These are phyloP conservation scores for Pseudocercospora vitis DNA, from an alignment of 2,329 filamentous ascomycete genomes.

Conservation along the genomic window DNA sequence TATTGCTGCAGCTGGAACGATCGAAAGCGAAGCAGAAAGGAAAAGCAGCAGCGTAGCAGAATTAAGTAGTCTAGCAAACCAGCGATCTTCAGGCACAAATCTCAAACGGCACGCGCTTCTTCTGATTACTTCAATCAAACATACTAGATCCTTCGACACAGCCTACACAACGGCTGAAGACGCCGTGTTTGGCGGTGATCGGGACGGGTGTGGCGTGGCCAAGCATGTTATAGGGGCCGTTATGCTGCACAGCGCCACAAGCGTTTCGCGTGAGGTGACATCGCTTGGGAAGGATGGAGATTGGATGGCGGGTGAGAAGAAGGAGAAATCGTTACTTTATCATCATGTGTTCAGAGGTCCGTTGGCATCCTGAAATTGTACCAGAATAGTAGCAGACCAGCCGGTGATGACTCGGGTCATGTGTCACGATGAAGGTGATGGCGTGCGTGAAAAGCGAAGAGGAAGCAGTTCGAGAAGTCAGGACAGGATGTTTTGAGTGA, in stretches of 20 bases:
- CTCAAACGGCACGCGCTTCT: not conserved
- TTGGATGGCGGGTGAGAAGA: not conserved
- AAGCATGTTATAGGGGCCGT: slow-evolving; percentile 19
- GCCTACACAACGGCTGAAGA: not conserved
- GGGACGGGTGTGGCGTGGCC: slow-evolving; percentile 7
- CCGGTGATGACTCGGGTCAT: not conserved
- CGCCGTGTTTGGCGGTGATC: slow-evolving; percentile 1
- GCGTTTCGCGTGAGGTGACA: slow-evolving; percentile 11
- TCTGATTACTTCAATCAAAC: slow-evolving; percentile 6
- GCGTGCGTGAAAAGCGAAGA: not conserved
- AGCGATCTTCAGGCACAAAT: slow-evolving; percentile 5
- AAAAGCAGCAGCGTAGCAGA: not conserved
- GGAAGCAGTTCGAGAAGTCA: not conserved
- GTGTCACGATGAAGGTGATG: not conserved
- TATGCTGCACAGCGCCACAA: slow-evolving; percentile 18
- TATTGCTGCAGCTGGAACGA: not conserved
- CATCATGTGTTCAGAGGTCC: too few species aligned
- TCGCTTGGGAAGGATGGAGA: not conserved
- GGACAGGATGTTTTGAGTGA: too few species aligned
- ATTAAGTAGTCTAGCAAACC: not conserved
- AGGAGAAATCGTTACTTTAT: too few species aligned
- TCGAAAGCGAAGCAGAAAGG: not conserved
- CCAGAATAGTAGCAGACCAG: not conserved
- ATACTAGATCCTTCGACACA: slow-evolving; percentile 8
- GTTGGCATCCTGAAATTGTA: not conserved